These are phyloP conservation scores for Coniochaeta sp. DNA, from an alignment of 2,329 filamentous ascomycete species.

Conservation along the genomic window DNA sequence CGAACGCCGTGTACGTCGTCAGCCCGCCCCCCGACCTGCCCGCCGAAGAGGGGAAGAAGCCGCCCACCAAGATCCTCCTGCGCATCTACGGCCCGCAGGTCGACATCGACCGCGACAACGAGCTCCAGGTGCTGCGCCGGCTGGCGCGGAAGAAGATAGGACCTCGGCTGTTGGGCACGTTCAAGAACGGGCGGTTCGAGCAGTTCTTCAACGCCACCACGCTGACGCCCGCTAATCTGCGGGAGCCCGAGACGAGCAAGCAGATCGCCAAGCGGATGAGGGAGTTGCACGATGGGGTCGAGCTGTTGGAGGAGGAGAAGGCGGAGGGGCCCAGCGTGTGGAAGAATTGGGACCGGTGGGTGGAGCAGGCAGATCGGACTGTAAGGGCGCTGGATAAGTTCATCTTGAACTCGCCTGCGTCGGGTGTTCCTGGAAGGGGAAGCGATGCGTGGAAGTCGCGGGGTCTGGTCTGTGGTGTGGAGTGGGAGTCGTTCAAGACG, in stretches of 20 bases:
- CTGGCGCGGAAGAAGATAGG: conserved; percentile 90
- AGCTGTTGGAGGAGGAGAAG: conserved; percentile 71
- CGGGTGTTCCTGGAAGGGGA: background rate
- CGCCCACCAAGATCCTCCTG: conserved; percentile 66
- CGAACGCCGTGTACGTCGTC: conserved; percentile 94
- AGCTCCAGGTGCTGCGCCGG: conserved; percentile 77
- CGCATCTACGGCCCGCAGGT: conserved; percentile 93
- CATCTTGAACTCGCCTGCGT: conserved; percentile 31
- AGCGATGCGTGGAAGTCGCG: conserved; percentile 55
- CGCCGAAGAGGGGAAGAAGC: conserved; percentile 31
- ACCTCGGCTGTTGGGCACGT: conserved; percentile 83
- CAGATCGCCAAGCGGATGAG: conserved; percentile 98
- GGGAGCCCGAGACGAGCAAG: conserved; percentile 73
- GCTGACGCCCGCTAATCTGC: conserved; percentile 68
- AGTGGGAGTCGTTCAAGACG: conserved; percentile 71
- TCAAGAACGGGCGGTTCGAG: conserved; percentile 91
- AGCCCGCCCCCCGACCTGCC: conserved; percentile 64
- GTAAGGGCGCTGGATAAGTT: conserved; percentile 52
- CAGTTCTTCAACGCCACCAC: conserved; percentile 84
- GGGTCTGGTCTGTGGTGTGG: conserved; percentile 75
- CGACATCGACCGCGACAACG: conserved; percentile 88
- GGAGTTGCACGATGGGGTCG: conserved; percentile 89
- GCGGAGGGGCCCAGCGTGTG: conserved; percentile 76
- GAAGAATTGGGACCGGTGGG: conserved; percentile 93
- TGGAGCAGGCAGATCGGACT: conserved; percentile 56